These are phyloP conservation scores for Psilocybe azurescens DNA, from an alignment of 768 basidiomycete species.

Conservation along the genomic window DNA sequence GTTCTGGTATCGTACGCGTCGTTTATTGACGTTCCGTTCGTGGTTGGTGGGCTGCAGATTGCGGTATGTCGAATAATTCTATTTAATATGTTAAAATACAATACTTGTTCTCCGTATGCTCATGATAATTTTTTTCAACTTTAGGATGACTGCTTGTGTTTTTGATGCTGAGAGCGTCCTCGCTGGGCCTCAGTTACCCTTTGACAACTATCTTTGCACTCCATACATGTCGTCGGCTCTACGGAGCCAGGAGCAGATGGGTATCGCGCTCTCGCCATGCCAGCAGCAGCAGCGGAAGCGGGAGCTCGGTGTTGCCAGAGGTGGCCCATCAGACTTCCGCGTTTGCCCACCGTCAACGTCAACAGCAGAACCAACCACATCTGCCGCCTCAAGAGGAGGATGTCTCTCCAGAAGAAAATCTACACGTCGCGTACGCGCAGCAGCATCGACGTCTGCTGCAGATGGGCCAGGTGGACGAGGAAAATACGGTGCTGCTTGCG, in stretches of 20 bases:
- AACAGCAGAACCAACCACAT: neutral
- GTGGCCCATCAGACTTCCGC: neutral
- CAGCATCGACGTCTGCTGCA: neutral
- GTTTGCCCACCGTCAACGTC: conserved; percentile 4
- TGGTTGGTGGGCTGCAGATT: conserved; percentile 33
- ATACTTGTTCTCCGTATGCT: neutral
- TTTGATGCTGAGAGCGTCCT: conserved; percentile 89
- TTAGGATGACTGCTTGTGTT: conserved; percentile 74
- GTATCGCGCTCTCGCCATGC: conserved; percentile 7
- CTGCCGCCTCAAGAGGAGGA: neutral
- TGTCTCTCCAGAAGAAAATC: neutral
- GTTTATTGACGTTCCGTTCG: conserved; percentile 31
- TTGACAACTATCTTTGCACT: conserved; percentile 40
- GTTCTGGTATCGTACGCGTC: conserved; percentile 32
- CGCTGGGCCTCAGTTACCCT: conserved; percentile 65
- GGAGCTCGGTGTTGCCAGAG: neutral
- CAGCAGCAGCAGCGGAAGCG: conserved; percentile 8
- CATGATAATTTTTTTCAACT: conserved; percentile 10
- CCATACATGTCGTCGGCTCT: conserved; percentile 37
- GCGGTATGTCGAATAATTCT: conserved; percentile 20
- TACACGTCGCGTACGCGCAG: conserved; percentile 3
- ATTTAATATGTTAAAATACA: neutral
- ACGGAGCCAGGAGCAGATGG: conserved; percentile 26
- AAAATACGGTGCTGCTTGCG: neutral
- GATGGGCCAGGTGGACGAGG: neutral